Evolutionary conservation across 495 filamentous ascomycete species (phyloP), one percentile per base, ranked within the genome.

Genomic region (Parathielavia appendiculata): DNA sequence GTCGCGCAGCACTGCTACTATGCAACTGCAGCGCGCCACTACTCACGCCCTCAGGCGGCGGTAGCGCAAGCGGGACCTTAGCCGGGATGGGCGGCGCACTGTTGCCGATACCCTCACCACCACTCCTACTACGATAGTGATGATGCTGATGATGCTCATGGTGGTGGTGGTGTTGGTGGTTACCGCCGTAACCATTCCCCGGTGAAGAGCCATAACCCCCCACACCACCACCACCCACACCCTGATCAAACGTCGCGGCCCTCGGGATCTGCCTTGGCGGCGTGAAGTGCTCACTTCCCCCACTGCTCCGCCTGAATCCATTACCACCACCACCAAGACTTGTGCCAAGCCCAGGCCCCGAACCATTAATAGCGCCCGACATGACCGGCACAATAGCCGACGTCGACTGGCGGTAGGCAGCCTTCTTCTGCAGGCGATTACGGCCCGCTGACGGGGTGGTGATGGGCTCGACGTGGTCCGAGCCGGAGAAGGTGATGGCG

Each of bases 51-150:
- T 16, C 35, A 40, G 56, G 59, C 12, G 67, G 41, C 5, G 66
- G 66, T 23, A 67, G 32, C 36, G 60, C 74, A 5, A 89, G 73
- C 5, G 90, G 87, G 6, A 92, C 76, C 69, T 95, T 93, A 9
- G 83, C 83, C 0, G 90, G 90, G 40, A 92, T 81, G 0, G 88
- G 84, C 13, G 89, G 89, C 5, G 76, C 79, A 16, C 34, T 17
- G 38, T 17, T 41, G 14, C 17, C 35, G 26, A 30, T 3, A 6
- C 26, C 26, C 26, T 30, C 26, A 14, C 22, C 30, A 12, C 35
- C 54, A 20, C 54, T 49, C 7, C 44, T 10, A 13, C 14, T 19
- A 8, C 40, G 34, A 14, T 44, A 19, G 26, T 41, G 17, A 4
- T 36, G 12, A 16, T 5, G 36, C 2, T 45, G 36, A 1, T 54